Evolutionary conservation across 2,329 filamentous ascomycete genomes (phyloP).

Genomic region (Ophiocordyceps unilateralis): DNA sequence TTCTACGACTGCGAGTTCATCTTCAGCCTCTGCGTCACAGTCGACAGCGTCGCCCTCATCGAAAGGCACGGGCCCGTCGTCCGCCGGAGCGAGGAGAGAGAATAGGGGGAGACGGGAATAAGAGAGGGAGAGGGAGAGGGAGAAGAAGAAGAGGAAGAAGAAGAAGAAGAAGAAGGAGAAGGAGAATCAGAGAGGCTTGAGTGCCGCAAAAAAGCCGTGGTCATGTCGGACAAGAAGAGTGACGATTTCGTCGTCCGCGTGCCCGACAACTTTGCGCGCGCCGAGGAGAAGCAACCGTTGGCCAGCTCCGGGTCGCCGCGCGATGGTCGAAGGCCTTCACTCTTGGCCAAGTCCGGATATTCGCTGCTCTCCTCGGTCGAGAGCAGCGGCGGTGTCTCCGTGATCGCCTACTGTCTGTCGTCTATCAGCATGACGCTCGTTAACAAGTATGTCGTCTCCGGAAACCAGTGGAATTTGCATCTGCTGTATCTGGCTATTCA

Average conservation of each 20-base stretch:
- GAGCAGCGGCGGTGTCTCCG: slow-evolving; percentile 64
- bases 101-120: too few species aligned
- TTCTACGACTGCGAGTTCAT: too few species aligned
- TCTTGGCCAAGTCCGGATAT: slow-evolving; percentile 4
- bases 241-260: slow-evolving; percentile 61
- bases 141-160: too few species aligned
- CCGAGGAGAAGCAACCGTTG: slow-evolving; percentile 35
- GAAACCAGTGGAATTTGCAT: slow-evolving; percentile 82
- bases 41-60: too few species aligned
- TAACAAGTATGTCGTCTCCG: slow-evolving; percentile 96
- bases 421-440: slow-evolving; percentile 99
- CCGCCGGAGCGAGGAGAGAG: too few species aligned
- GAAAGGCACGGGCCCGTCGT: too few species aligned
- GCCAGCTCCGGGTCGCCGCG: slow-evolving; percentile 11
- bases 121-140: too few species aligned
- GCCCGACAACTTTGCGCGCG: slow-evolving; percentile 35
- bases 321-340: slow-evolving; percentile 1
- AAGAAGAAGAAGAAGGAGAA: too few species aligned
- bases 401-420: slow-evolving; percentile 79
- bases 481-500: slow-evolving; percentile 88
- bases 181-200: too few species aligned
- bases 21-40: too few species aligned
- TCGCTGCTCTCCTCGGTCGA: slow-evolving; percentile 31
- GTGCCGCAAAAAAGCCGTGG: too few species aligned
- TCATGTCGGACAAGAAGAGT: slow-evolving; percentile 81